Base-by-base conservation (phyloP, 176 grass and related monocot species). In the Carex parvula region DNA sequence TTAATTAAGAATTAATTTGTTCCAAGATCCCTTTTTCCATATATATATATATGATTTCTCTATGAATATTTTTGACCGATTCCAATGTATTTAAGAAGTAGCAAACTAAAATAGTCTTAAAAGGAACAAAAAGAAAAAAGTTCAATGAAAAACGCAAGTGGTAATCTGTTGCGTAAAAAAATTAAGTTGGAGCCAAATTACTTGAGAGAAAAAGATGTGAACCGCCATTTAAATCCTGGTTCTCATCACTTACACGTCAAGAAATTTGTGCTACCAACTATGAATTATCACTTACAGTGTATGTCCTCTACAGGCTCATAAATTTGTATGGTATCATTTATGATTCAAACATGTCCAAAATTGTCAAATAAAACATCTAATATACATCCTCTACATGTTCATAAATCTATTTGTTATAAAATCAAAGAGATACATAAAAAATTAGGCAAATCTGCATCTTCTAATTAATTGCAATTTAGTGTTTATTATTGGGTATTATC, bases 91-190 rank as follows among this genome's bases (percentile, higher is more conserved):
- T 35, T 35, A 35, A 35, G 3, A 39, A 39, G 37, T 39, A 29
- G 29, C 29, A 29, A 29, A 39, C 4, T 39, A 39, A 39, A 29
- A 29, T 29, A 29, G 29, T 29, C 29, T 29, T 29, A 29, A 29
- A 29, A 29, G 29, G 29, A 29, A 29, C 29, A 29, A 29, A 29
- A 29, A 29, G 29, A 16, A 52, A n/a, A 14, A 11, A 56, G 67
- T 41, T 29, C 10, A 79, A 58, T 55, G 15, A 79, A 24, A 46
- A 56, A 39, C 35, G 21, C 62, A 80, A 62, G 5, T 61, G 57
- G 77, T 80, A 80, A 13, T 81, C 24, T 62, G 55, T 81, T 81
- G 57, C 79, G 79, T 81, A 81, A 62, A n/a, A 57, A 62, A 60
- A 60, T 8, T 56, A 21, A 14, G 6, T 62, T 35, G 33, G 33